A percentile compares a stretch with the other conserved stretches of the same genome.
Evolutionary conservation across 495 filamentous ascomycete genomes (phyloP).

Genomic region (Penicillium malachiteum): DNA sequence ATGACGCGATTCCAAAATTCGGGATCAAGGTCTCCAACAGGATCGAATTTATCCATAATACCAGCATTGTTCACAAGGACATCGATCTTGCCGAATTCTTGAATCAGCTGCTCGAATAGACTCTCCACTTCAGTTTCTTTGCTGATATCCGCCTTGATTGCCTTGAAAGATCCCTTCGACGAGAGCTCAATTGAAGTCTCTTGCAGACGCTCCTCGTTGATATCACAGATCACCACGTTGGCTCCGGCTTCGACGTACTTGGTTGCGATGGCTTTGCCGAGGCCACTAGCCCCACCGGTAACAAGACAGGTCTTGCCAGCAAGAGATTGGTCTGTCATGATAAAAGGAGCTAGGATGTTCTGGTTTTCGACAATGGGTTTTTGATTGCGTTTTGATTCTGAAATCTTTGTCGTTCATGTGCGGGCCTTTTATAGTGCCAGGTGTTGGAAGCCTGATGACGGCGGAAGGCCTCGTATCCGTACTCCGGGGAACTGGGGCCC

Average conservation of each 20-base stretch:
- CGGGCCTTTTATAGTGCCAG: too few relatives aligned
- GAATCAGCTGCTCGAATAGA: slow-evolving; percentile 36
- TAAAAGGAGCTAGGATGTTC: background rate
- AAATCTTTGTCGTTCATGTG: slow-evolving; percentile 2
- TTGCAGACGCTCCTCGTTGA: slow-evolving; percentile 32
- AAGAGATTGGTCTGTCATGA: slow-evolving; percentile 25
- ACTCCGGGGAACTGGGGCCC: slow-evolving; percentile 5
- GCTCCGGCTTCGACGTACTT: slow-evolving; percentile 38
- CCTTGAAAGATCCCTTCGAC: slow-evolving; percentile 33
- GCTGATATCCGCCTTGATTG: slow-evolving; percentile 44
- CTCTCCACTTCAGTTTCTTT: slow-evolving; percentile 28
- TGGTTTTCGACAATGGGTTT: background rate
- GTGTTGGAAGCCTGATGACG: background rate
- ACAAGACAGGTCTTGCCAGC: slow-evolving; percentile 40
- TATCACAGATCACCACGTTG: slow-evolving; percentile 45
- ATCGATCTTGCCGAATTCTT: slow-evolving; percentile 33
- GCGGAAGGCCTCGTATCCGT: slow-evolving; percentile 11
- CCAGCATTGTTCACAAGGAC: slow-evolving; percentile 47
- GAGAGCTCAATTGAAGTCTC: slow-evolving; percentile 41
- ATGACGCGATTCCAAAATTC: slow-evolving; percentile 58
- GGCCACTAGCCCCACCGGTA: slow-evolving; percentile 42
- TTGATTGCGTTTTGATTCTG: background rate
- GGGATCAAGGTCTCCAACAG: slow-evolving; percentile 49
- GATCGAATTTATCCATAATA: slow-evolving; percentile 58
- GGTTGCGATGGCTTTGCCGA: slow-evolving; percentile 44